Evolutionary conservation across 352 stramenopile species (phyloP).

Genomic region (Globisporangium yorkense): DNA sequence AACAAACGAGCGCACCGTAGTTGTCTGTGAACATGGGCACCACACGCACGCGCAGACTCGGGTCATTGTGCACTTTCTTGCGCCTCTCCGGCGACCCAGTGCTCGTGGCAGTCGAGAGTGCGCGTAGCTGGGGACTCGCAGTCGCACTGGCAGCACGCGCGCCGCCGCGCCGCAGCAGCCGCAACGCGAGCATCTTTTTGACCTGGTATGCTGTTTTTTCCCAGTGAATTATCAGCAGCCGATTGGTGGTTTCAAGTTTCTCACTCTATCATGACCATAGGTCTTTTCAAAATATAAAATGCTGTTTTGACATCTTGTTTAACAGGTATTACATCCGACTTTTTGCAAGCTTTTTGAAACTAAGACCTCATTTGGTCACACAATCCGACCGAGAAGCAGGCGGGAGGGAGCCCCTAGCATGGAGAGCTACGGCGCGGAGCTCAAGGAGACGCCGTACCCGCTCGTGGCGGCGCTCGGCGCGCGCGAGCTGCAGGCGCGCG

Average conservation of each 20-base stretch:
- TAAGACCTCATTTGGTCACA: too few species aligned
- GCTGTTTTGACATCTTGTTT: too few species aligned
- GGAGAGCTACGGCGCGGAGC: slow-evolving; percentile 78
- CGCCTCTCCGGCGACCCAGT: slow-evolving; percentile 15
- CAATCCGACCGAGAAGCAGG: too few species aligned
- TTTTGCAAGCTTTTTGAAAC: too few species aligned
- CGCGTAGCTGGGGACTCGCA: neutral
- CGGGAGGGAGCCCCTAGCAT: slow-evolving; percentile 22
- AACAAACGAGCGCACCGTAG: slow-evolving; percentile 39
- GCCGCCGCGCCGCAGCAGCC: neutral
- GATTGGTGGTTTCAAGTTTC: neutral
- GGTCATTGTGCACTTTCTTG: slow-evolving; percentile 63
- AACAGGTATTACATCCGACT: neutral
- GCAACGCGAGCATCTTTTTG: neutral
- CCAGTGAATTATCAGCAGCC: too few species aligned
- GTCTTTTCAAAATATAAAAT: too few species aligned
- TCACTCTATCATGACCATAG: neutral
- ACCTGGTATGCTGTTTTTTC: too few species aligned
- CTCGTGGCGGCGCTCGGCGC: slow-evolving; percentile 75
- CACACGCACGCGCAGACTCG: slow-evolving; percentile 75
- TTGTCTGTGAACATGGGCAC: slow-evolving; percentile 83
- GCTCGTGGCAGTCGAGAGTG: slow-evolving; percentile 1
- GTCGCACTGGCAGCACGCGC: neutral
- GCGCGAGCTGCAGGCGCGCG: slow-evolving; percentile 67
- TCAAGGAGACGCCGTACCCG: slow-evolving; percentile 85